Base-by-base conservation (phyloP, 1,284 basidiomycete genomes). In the Pisolithus thermaeus region DNA sequence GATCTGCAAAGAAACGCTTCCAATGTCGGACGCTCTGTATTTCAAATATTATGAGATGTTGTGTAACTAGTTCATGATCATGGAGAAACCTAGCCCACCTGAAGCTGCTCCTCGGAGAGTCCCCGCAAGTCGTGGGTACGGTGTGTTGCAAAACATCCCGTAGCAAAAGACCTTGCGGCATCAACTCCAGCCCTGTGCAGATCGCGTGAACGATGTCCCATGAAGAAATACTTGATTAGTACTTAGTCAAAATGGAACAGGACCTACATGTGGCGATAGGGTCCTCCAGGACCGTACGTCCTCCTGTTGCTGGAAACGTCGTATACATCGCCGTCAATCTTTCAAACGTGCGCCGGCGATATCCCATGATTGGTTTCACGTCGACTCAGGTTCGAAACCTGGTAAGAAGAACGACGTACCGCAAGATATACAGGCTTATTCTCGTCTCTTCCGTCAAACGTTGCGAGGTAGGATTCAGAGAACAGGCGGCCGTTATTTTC, bases 271-370 rank as follows among this genome's bases (percentile, higher is more conserved):
- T 83, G 78, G 62, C 84, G 76, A 71, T 96, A 96, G 48, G 89
- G 83, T 30, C 91, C 93, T 20, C 92, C 93, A 48, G 86, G 86
- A 48, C 93, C 92, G 68, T 98, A 98, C n/a, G 90, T 83, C 52
- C 79, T 75, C 46, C 84, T 78, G 59, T 83, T 83, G 41, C 73
- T 71, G 35, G 84, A 82, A 40, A 99, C 96, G 64, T 99, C 95
- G 72, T 86, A 98, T 2, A 99, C 93, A 50, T 90, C 85, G 18
- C 92, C 91, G 64, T 93, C 88, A 63, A 98, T 89, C 88, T 91
- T 35, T 16, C 9, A 30, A 30, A 30, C 5, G 53, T 37, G 62
- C 55, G 50, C 16, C 14, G n/a, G 3, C 25, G n/a, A 28, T 43
- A n/a, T 11, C 3, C 23, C 23, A 28, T 14, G 14, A 12, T 35